Base-by-base conservation (phyloP, 2,329 filamentous ascomycete species). In the Fonsecaea erecta region DNA sequence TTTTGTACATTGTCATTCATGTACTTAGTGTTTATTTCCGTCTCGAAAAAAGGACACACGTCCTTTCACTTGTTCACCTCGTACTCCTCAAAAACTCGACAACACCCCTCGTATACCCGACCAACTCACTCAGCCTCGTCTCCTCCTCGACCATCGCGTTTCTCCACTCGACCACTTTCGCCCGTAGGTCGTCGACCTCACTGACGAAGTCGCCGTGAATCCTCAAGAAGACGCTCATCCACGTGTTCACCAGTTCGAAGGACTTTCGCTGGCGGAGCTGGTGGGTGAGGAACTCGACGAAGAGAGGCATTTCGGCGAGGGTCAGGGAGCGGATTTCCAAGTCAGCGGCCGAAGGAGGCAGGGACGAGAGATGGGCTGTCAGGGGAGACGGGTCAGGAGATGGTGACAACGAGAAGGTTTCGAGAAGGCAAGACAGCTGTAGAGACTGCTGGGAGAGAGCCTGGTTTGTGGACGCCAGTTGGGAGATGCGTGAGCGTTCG, bases 211-310 rank as follows among this genome's bases (percentile, higher is more conserved):
- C 88, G 6, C 83, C 84, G 77, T 98, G 94, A 46, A 97, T 80
- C 54, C 89, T 86, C 65, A 99, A 76, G 74, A 98, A 96, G 0
- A 98, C 94, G 1, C 90, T 89, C 93, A 99, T 98, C 94, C 95
- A 99, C 0, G 93, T 92, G 77, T 98, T 93, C 16, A 92, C 90
- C 43, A 99, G 84, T 78, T 99, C 95, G 77, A 96, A 99, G 77
- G 98, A 95, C 54, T 86, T 86, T 69, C 89, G 87, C 26, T 53
- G 61, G 51, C 81, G 79, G 59, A 98, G 80, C 12, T 90, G 84
- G 60, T 81, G 83, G 0, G 91, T 96, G 62, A 99, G 78, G 1
- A 93, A 93, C n/a, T 81, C 78, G 58, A 98, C 88, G 74, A 99
- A 99, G 60, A 88, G 83, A 0, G 89, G 81, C 18, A 96, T 80